Evolutionary conservation across 169 alveolate genomes (phyloP).

Genomic region (Neospora caninum): DNA sequence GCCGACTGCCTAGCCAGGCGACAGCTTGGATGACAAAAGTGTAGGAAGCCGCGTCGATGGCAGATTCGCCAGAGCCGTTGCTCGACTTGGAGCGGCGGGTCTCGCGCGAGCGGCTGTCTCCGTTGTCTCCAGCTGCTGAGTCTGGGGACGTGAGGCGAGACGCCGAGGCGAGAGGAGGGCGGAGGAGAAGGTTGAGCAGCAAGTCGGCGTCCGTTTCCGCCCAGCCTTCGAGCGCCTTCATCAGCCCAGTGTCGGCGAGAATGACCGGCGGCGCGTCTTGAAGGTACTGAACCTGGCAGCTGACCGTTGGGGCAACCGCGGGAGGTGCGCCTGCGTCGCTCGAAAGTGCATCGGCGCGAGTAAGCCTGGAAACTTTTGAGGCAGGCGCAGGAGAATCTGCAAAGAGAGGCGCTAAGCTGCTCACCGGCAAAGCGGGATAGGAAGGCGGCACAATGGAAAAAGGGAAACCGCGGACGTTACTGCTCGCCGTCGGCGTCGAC

Average conservation of each 20-base stretch:
- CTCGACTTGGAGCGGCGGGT: no score
- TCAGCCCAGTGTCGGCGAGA: neutral
- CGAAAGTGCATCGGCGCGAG: neutral
- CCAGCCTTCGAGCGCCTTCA: conserved; percentile 14
- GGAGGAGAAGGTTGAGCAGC: neutral
- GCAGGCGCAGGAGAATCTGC: neutral
- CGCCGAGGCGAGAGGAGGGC: neutral
- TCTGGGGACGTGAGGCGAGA: neutral
- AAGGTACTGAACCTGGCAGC: neutral
- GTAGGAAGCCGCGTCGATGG: neutral
- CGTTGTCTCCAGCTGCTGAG: no score
- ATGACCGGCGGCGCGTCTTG: neutral
- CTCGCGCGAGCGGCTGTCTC: no score
- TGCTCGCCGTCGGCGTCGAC: neutral
- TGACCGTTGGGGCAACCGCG: neutral
- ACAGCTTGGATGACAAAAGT: neutral
- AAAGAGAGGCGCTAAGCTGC: neutral
- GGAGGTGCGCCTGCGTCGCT: neutral
- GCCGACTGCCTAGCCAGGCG: conserved; percentile 10
- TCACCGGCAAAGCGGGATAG: neutral
- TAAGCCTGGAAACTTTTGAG: neutral
- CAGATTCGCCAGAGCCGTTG: neutral
- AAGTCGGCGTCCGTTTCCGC: neutral
- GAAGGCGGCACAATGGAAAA: neutral
- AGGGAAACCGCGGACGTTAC: neutral